phyloP scores from a whole-genome alignment of 208 protist species.

The Trypanosoma mega region DNA sequence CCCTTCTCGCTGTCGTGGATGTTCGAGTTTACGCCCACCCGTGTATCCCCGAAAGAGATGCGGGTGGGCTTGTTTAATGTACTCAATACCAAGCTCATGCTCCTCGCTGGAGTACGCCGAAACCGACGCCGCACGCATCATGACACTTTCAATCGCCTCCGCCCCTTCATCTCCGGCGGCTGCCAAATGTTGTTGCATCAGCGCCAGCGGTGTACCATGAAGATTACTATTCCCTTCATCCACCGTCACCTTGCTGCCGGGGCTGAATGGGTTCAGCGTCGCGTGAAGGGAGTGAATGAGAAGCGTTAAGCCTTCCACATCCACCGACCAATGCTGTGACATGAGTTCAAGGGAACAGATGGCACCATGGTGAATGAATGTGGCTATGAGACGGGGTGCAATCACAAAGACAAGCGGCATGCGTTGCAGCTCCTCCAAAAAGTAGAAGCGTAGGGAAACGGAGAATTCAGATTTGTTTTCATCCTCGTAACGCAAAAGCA shows the following conservation, averaged over 20 bases:
- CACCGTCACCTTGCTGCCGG: conserved; percentile 50
- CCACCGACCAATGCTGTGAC: conserved; percentile 71
- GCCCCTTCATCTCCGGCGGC: too few species aligned
- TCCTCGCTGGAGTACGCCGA: conserved; percentile 63
- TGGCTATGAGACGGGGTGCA: conserved; percentile 60
- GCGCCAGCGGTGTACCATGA: background rate
- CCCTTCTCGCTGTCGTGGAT: too few species aligned
- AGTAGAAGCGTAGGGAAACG: conserved; percentile 60
- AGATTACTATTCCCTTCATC: conserved; percentile 20
- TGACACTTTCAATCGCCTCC: background rate
- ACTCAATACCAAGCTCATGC: conserved; percentile 59
- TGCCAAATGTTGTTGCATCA: too few species aligned
- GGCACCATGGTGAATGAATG: conserved; percentile 83
- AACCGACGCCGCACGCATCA: background rate
- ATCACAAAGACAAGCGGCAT: conserved; percentile 86
- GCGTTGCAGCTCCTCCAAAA: conserved; percentile 38
- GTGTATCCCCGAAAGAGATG: conserved; percentile 65
- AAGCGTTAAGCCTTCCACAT: conserved; percentile 40
- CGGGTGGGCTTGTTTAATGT: conserved; percentile 66
- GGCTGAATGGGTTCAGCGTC: conserved; percentile 68
- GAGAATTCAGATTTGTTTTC: conserved; percentile 67
- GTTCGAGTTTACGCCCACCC: too few species aligned
- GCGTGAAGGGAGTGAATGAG: conserved; percentile 62
- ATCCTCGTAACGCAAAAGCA: conserved; percentile 70
- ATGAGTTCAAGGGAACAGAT: conserved; percentile 87